These are phyloP conservation scores for Starmerella bacillaris DNA, from an alignment of 805 yeast genomes.

Conservation along the genomic window DNA sequence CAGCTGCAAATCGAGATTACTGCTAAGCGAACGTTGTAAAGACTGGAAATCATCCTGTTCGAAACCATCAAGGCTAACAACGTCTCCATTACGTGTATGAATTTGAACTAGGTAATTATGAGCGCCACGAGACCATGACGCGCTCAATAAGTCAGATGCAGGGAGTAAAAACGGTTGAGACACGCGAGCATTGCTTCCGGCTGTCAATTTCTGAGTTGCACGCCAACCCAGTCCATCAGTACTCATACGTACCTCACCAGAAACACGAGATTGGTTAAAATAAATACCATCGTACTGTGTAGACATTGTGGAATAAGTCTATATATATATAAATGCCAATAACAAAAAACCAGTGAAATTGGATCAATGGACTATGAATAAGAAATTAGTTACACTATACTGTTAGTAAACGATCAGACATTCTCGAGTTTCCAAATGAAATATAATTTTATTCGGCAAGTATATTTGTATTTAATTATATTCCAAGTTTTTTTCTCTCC, in stretches of 20 bases:
- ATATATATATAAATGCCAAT: too few species aligned
- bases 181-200: constrained; percentile 31
- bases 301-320: too few species aligned
- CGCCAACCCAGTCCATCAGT: constrained; percentile 99
- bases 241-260: constrained; percentile 86
- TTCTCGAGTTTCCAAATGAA: too few species aligned
- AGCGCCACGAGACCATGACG: constrained; percentile 84
- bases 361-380: too few species aligned
- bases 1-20: constrained; percentile 51
- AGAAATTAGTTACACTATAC: too few species aligned
- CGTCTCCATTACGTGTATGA: constrained; percentile 77
- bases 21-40: constrained; percentile 65
- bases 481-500: too few species aligned
- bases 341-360: too few species aligned
- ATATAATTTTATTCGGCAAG: too few species aligned
- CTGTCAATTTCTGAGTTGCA: constrained; percentile 30
- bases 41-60: constrained; percentile 62
- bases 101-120: constrained; percentile 79
- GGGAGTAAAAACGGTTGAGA: constrained; percentile 73
- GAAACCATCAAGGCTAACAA: constrained; percentile 78
- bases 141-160: constrained; percentile 62
- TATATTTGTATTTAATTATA: too few species aligned
- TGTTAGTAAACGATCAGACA: too few species aligned
- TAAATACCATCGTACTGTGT: constrained; percentile 78
- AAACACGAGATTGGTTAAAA: constrained; percentile 62